These are phyloP conservation scores for Xanthoparmelia taractica DNA, from an alignment of 495 filamentous ascomycete genomes.

Conservation along the genomic window DNA sequence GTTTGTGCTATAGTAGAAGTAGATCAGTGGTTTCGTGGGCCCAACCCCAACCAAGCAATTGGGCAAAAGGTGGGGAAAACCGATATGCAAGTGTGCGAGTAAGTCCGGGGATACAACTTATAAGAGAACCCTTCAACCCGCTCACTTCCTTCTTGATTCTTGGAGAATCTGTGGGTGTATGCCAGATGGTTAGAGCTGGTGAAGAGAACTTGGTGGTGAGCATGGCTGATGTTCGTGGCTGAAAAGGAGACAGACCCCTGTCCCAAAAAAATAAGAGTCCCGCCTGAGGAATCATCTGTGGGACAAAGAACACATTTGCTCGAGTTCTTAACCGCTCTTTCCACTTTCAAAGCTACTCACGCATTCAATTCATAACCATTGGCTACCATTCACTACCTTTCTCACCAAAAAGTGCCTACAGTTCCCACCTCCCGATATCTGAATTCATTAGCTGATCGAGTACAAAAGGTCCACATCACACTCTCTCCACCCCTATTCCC, in stretches of 20 bases:
- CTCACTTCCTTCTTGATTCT: neutral
- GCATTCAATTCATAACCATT: neutral
- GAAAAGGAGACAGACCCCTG: neutral
- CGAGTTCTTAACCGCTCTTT: neutral
- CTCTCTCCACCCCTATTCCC: neutral
- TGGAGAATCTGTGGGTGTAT: neutral
- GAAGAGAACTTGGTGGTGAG: neutral
- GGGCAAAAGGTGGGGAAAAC: slow-evolving; percentile 3
- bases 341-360: no score
- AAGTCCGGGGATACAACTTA: slow-evolving; percentile 28
- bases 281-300: neutral
- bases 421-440: neutral
- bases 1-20: neutral
- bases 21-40: neutral
- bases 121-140: neutral
- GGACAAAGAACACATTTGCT: slow-evolving; percentile 3
- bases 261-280: neutral
- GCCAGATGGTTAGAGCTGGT: neutral
- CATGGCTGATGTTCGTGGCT: slow-evolving; percentile 3
- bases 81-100: slow-evolving; percentile 6
- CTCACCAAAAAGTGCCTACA: neutral
- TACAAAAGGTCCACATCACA: neutral
- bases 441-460: neutral
- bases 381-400: neutral
- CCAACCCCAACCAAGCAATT: slow-evolving; percentile 14